Evolutionary conservation across 2,329 filamentous ascomycete genomes (phyloP).

Genomic region (Fusarium sp.): DNA sequence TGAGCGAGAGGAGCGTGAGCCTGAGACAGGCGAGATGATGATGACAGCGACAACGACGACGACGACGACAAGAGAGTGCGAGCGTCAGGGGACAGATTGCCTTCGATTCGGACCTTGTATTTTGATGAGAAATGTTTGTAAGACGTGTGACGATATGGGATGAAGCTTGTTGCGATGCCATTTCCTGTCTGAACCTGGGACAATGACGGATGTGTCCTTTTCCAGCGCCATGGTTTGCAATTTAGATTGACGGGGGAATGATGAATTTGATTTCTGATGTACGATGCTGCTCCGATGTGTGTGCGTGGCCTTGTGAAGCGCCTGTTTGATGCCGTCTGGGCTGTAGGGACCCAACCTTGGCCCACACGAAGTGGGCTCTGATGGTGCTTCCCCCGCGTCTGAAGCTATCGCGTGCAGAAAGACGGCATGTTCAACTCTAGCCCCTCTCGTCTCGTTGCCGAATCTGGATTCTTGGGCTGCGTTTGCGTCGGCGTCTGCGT

Average conservation of each 20-base stretch:
- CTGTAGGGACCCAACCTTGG: too few relatives aligned
- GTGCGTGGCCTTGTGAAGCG: too few relatives aligned
- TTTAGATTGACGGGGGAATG: slow-evolving; percentile 31
- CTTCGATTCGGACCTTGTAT: slow-evolving; percentile 40
- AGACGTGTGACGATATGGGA: slow-evolving; percentile 45
- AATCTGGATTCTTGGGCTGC: too few relatives aligned
- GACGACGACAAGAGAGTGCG: too few relatives aligned
- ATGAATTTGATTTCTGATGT: slow-evolving; percentile 13
- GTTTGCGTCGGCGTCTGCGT: too few relatives aligned
- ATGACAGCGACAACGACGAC: too few relatives aligned
- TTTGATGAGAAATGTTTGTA: slow-evolving; percentile 43
- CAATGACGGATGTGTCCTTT: slow-evolving; percentile 32
- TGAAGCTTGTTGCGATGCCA: slow-evolving; percentile 27
- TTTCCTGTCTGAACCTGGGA: slow-evolving; percentile 20
- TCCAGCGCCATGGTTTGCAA: slow-evolving; percentile 22
- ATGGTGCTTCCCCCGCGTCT: background rate
- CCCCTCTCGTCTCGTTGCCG: too few relatives aligned
- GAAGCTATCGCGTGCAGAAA: background rate
- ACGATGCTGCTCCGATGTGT: background rate
- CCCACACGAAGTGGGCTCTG: too few relatives aligned
- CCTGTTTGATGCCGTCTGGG: too few relatives aligned
- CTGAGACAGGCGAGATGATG: too few relatives aligned
- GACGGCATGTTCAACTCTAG: background rate
- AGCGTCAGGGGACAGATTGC: slow-evolving; percentile 13
- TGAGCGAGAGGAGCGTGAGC: slow-evolving; percentile 20